phyloP scores from a whole-genome alignment of 2,329 filamentous ascomycete genomes.

The Fusarium citri region DNA sequence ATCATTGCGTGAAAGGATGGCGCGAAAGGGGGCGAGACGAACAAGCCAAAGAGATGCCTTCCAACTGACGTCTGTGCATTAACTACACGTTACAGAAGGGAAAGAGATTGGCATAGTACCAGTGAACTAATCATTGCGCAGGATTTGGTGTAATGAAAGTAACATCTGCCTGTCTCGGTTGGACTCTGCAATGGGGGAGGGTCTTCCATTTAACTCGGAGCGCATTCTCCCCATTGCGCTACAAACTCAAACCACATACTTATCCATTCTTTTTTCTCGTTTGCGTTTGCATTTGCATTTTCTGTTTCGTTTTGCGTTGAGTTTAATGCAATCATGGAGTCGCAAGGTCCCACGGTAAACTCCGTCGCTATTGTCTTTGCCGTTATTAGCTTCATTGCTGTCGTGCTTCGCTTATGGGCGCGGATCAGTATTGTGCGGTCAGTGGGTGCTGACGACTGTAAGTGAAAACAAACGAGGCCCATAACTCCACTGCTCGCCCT shows the following conservation, averaged over 20 bases:
- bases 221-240: background rate
- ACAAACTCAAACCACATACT: background rate
- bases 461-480: slow-evolving; percentile 4
- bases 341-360: slow-evolving; percentile 18
- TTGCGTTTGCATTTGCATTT: background rate
- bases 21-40: background rate
- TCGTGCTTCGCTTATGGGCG: slow-evolving; percentile 29
- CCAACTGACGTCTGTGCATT: slow-evolving; percentile 11
- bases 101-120: slow-evolving; percentile 6
- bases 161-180: slow-evolving; percentile 13
- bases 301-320: background rate
- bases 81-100: background rate
- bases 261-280: background rate
- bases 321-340: slow-evolving; percentile 15
- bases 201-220: slow-evolving; percentile 15
- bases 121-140: background rate
- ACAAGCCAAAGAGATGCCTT: background rate
- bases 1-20: slow-evolving; percentile 1
- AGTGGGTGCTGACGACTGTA: slow-evolving; percentile 30
- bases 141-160: slow-evolving; percentile 1
- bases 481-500: background rate
- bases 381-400: slow-evolving; percentile 27
- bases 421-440: slow-evolving; percentile 30
- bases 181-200: background rate
- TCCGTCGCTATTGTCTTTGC: slow-evolving; percentile 29